Percentiles rank a stretch among this genome's conserved stretches.
Evolutionary conservation across 169 alveolate species (phyloP).

Genomic region (Plasmodium cynomolgi): DNA sequence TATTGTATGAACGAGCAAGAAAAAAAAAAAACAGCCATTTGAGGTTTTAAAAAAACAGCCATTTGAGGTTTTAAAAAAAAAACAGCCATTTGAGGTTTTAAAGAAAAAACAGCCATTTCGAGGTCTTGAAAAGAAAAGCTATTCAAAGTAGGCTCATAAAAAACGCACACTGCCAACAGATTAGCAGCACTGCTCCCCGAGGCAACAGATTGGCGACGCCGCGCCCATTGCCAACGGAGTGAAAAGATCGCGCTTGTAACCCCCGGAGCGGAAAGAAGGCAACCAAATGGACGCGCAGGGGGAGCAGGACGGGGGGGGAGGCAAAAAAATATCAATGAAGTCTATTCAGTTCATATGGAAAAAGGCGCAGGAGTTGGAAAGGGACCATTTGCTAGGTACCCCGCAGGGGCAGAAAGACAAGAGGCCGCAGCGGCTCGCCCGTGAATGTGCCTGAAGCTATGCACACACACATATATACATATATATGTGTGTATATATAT

Average conservation of each 20-base stretch:
- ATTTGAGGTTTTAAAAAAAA: background rate
- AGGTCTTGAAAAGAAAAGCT: background rate
- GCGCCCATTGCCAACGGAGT: background rate
- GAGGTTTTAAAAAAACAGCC: background rate
- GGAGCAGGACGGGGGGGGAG: background rate
- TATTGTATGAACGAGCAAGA: background rate
- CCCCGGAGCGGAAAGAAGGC: background rate
- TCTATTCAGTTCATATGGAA: slow-evolving; percentile 55
- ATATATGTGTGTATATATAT: background rate
- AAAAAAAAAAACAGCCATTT: background rate
- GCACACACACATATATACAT: background rate
- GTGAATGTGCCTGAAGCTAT: background rate
- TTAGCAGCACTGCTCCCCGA: background rate
- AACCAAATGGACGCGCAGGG: background rate
- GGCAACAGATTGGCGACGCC: background rate
- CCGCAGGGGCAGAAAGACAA: background rate
- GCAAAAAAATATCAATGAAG: slow-evolving; percentile 37
- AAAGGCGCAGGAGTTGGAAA: slow-evolving; percentile 69
- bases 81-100: background rate
- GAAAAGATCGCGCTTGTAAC: background rate
- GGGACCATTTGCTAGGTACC: slow-evolving; percentile 63
- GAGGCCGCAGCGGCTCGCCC: background rate
- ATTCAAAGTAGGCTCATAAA: background rate
- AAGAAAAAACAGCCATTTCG: background rate
- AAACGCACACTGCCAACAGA: background rate